Conservation (phyloP, 345 rosid species). For the Cardamine occulta region DNA sequence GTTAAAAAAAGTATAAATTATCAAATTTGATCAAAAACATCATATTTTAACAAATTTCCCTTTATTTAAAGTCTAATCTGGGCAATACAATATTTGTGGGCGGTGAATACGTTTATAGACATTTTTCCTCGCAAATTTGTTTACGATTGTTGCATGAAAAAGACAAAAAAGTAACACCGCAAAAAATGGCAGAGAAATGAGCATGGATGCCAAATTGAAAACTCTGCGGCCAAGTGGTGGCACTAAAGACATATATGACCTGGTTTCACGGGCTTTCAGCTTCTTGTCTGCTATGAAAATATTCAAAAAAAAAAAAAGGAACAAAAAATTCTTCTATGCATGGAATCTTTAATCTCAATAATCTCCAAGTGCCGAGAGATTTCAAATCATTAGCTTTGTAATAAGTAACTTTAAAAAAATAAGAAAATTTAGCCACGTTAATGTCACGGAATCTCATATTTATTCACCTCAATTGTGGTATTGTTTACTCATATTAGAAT, state of each 20-base stretch:
- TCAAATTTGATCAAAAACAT: no score
- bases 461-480: background rate
- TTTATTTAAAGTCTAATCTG: no score
- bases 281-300: background rate
- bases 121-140: background rate
- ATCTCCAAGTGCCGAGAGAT: constrained; percentile 6
- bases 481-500: background rate
- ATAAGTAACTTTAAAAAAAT: no score
- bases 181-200: constrained; percentile 10
- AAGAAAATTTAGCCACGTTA: background rate
- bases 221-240: constrained; percentile 8
- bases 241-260: background rate
- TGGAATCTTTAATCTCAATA: background rate
- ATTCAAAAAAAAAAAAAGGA: no score
- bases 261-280: background rate
- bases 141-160: background rate
- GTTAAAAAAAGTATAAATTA: no score
- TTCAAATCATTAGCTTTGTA: background rate
- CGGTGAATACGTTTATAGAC: background rate
- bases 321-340: background rate
- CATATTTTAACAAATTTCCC: no score
- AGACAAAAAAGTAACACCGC: background rate
- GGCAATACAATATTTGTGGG: no score
- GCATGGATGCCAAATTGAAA: constrained; percentile 9
- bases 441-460: background rate